These are phyloP conservation scores for Fraxinus americana DNA, from an alignment of 257 asterid species.

Conservation along the genomic window DNA sequence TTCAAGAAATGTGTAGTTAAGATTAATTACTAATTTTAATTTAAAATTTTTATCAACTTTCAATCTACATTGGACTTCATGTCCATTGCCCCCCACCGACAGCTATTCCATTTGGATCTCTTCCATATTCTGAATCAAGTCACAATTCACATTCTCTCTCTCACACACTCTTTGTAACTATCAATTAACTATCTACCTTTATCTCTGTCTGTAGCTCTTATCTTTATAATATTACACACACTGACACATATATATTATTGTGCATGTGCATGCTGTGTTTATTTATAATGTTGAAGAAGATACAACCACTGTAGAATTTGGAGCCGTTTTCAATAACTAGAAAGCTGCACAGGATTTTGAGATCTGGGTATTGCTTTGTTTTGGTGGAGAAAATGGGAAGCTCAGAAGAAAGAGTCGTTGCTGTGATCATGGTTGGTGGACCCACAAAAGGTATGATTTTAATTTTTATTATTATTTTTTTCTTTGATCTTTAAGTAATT, in stretches of 20 bases:
- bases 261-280: not conserved
- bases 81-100: not conserved
- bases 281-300: not conserved
- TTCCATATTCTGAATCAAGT: not conserved
- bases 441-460: constrained; percentile 79
- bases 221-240: no score
- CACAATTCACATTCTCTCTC: not conserved
- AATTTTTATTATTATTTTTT: not conserved
- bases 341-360: constrained; percentile 31
- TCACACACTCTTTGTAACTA: not conserved
- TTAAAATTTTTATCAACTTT: no score
- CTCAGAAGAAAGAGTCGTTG: constrained; percentile 75
- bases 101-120: not conserved
- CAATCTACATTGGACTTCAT: no score
- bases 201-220: no score
- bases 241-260: not conserved
- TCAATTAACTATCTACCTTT: not conserved
- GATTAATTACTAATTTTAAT: no score
- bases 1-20: no score
- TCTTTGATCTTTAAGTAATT: constrained; percentile 7
- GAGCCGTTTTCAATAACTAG: not conserved
- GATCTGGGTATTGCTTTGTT: constrained; percentile 50
- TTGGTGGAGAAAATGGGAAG: constrained; percentile 55
- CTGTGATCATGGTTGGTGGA: constrained; percentile 98
- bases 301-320: not conserved